Evolutionary conservation across 2,329 filamentous ascomycete genomes (phyloP), one percentile per base, ranked within the genome.

Genomic region (Phaeosphaeriaceae sp.): DNA sequence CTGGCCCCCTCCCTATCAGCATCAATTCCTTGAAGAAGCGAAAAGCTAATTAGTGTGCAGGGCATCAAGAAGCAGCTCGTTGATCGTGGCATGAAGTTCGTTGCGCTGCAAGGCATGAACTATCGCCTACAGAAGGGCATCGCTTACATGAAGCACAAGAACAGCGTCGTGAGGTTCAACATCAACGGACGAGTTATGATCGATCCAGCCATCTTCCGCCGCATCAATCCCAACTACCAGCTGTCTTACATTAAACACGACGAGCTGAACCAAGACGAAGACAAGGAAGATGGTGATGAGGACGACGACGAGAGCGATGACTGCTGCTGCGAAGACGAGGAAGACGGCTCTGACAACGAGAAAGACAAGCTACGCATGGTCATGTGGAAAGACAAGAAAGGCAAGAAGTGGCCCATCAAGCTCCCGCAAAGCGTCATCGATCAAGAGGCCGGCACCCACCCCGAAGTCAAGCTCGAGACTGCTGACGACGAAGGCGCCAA

Each of bases 131-230:
- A 94, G 75, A 89, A 94, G 55, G 93, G 93, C 2, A 88, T 97
- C 79, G 93, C 91, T 0, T 97, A 93, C 77, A 87, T 88, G 81
- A 96, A 94, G 81, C 89, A 91, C 76, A 92, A 92, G 81, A 89
- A 89, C 69, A 81, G 84, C 58, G 81, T 92, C 15, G 81, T 91
- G 73, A 94, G 93, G 75, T 89, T 96, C 77, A 93, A 93, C 71
- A 90, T 97, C 75, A 92, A 93, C 63, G 91, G 93, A 19, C 89
- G 94, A 28, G 85, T 97, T 63, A 97, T 97, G 93, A 84, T 97
- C 23, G 94, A 97, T 71, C 88, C 92, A 0, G 88, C 88, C 3
- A 91, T 91, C 44, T 93, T 96, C 78, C 88, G 92, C 9, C 87
- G 92, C 32, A 91, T 94, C 75, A 92, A 95, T 66, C 91, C 93